Percentiles rank a stretch among this genome's conserved stretches.
These are phyloP conservation scores for Furcasterigmium sp. DNA, from an alignment of 2,329 filamentous ascomycete genomes.

Conservation along the genomic window DNA sequence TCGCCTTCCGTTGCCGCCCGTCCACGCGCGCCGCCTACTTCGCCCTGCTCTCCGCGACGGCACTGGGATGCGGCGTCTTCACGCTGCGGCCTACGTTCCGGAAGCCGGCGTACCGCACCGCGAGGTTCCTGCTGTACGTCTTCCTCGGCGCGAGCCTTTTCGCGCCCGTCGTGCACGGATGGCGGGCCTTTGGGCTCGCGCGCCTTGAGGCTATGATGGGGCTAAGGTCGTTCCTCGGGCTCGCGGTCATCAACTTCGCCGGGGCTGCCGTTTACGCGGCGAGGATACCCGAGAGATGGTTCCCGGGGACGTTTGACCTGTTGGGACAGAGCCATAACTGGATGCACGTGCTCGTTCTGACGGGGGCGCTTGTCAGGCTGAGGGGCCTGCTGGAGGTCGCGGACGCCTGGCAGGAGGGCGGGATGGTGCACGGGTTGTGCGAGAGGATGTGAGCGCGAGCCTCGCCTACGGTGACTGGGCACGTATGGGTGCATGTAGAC, in stretches of 20 bases:
- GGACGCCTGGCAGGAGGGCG: constrained; percentile 5
- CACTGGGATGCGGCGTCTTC: not conserved
- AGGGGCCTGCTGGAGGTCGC: constrained; percentile 7
- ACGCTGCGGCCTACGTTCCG: not conserved
- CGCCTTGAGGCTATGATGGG: constrained; percentile 15
- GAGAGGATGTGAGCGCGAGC: not conserved
- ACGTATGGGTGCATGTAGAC: too few relatives aligned
- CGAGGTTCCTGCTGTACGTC: constrained; percentile 17
- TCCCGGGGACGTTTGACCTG: constrained; percentile 17
- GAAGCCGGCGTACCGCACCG: constrained; percentile 12
- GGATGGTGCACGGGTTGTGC: not conserved
- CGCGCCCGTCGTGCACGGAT: constrained; percentile 16
- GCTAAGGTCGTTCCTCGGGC: constrained; percentile 18
- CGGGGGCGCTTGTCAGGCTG: constrained; percentile 15
- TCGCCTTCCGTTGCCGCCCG: not conserved
- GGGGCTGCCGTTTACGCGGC: constrained; percentile 19
- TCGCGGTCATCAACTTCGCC: constrained; percentile 19
- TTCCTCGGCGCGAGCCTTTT: constrained; percentile 17
- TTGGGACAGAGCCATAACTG: constrained; percentile 20
- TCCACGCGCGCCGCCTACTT: not conserved
- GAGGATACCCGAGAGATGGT: constrained; percentile 22
- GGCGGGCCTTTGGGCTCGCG: constrained; percentile 11
- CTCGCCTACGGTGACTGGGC: too few relatives aligned
- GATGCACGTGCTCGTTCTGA: constrained; percentile 18
- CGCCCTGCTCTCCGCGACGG: constrained; percentile 13